Percentiles rank a stretch among this genome's conserved stretches.
Evolutionary conservation across 495 filamentous ascomycete genomes (phyloP).

Genomic region (Parachaetomium inaequale): DNA sequence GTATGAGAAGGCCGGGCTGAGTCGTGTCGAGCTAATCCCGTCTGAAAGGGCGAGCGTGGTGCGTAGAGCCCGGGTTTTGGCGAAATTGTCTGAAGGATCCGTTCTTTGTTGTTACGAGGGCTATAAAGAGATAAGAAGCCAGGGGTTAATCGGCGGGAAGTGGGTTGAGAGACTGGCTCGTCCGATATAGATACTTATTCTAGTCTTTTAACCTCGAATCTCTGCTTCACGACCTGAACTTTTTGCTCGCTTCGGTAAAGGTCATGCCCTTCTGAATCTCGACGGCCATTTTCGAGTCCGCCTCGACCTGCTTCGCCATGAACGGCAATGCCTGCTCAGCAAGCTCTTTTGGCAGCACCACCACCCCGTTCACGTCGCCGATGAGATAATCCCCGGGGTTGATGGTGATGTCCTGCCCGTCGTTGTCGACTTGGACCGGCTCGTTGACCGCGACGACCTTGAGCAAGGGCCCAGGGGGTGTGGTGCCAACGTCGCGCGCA

Average conservation of each 20-base stretch:
- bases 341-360: conserved; percentile 43
- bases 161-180: not conserved
- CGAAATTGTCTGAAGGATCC: conserved; percentile 26
- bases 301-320: conserved; percentile 50
- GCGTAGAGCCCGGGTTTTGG: conserved; percentile 28
- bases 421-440: conserved; percentile 38
- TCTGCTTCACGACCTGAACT: conserved; percentile 32
- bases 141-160: not conserved
- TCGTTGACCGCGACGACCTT: conserved; percentile 46
- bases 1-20: conserved; percentile 18
- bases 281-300: conserved; percentile 51
- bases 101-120: conserved; percentile 20
- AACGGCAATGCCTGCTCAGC: conserved; percentile 46
- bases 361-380: conserved; percentile 55
- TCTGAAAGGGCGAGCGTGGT: conserved; percentile 22
- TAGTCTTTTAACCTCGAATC: not conserved
- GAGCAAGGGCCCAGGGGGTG: conserved; percentile 44
- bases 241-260: conserved; percentile 52
- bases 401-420: conserved; percentile 47
- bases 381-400: conserved; percentile 57
- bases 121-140: not conserved
- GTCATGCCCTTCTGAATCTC: conserved; percentile 50
- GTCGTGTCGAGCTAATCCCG: conserved; percentile 20
- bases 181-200: no score
- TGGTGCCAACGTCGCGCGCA: conserved; percentile 52